Base-by-base conservation (phyloP, 257 asterid species). In the Przewalskia tangutica region DNA sequence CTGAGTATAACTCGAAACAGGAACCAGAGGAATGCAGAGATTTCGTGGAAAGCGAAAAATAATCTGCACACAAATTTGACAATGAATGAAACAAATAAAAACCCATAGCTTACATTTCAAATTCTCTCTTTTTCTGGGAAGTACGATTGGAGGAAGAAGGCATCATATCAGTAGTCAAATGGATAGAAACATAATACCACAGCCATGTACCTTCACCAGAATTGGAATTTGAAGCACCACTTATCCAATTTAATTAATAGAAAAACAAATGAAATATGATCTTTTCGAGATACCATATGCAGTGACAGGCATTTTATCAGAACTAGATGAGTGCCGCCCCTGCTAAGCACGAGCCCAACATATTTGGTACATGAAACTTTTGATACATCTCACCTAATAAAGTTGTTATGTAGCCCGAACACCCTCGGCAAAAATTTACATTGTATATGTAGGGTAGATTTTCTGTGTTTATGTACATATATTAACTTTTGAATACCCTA, bases 51-150 rank as follows among this genome's bases (percentile, higher is more conserved):
- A 83, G 82, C 42, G 64, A 86, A 85, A 66, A 80, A 76, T 82
- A 83, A 84, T 75, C 93, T 92, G 87, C 59, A 11, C 18, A 58
- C 17, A 11, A 13, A 65, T 68, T 17, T 23, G 76, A 42, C 36
- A 5, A 6, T 50, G 7, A 9, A 80, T n/a, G 11, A 54, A 56
- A 81, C 40, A 78, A 14, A 65, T 55, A 36, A 63, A 23, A 40
- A 46, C 46, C 48, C 62, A 44, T 14, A 81, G 65, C 23, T 14
- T 66, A 36, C 23, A n/a, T 67, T 67, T 67, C 77, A 67, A 67
- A 67, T 17, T 17, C 77, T 67, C 27, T 67, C 53, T 67, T 67
- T 67, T 40, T 42, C 53, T 3, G 77, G 77, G 77, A 40, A 8
- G 77, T 40, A 67, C 9, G 16, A 67, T 17, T 40, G 54, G 34